Base-by-base conservation (phyloP, 2,329 filamentous ascomycete genomes). In the Didymella lethalis region DNA sequence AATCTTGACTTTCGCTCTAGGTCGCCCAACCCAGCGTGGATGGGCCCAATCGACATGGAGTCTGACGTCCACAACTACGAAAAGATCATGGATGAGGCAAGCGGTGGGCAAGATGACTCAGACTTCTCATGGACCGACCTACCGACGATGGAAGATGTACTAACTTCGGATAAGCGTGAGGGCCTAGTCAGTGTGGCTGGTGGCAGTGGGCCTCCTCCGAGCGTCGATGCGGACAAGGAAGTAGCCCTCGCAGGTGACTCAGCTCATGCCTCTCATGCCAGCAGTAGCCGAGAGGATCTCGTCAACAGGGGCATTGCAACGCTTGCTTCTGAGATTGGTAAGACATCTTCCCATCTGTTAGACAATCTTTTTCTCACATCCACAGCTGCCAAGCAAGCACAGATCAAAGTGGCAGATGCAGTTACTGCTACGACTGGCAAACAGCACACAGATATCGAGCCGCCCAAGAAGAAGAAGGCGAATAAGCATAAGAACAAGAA, bases 41-140 rank as follows among this genome's bases (percentile, higher is more conserved):
- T 59, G 56, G 56, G 56, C 16, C 50, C 50, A 8, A 59, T 59
- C 7, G 56, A 54, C 28, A 50, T 48, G 45, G 50, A 36, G 18
- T 47, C 32, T 14, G 56, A 54, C 16, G 14, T 29, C 20, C 46
- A 51, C 16, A 26, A 50, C 28, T 59, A 54, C 14, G 56, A 54
- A 7, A 23, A 38, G 26, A 59, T 59, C 16, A 54, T 59, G 25
- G 43, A 47, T 16, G 28, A 40, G 23, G 56, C 47, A 14, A 47
- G 46, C 25, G 50, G 47, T 38, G 56, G 56, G 28, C 45, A 46
- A n/a, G 50, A 54, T 2, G 51, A 59, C 16, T 54, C 56, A 2
- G 56, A 59, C n/a, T 59, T 47, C 29, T 59, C 56, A 7, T 59
- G 56, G 56, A 28, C 46, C 11, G 50, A 54, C 14, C 23, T 59